Evolutionary conservation across 352 stramenopile species (phyloP).

Genomic region (Pythium oligandrum): DNA sequence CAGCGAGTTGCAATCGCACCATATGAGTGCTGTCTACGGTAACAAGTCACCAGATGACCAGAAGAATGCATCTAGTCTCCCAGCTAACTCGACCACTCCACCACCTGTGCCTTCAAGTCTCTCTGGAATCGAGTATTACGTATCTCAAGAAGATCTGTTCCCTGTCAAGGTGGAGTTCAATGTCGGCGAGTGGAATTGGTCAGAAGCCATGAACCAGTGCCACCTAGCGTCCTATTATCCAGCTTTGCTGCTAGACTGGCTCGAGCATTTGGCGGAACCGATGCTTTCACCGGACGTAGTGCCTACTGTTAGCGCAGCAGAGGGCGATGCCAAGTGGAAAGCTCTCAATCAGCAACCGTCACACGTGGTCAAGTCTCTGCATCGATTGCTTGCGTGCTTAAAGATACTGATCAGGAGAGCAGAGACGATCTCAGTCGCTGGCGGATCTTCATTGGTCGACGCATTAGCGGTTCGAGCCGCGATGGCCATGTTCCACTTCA

Average conservation of each 20-base stretch:
- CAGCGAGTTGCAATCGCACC: slow-evolving; percentile 9
- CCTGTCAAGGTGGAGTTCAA: slow-evolving; percentile 76
- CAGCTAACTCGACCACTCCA: slow-evolving; percentile 6
- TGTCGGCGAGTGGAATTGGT: slow-evolving; percentile 66
- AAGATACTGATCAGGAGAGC: slow-evolving; percentile 29
- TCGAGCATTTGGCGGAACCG: slow-evolving; percentile 66
- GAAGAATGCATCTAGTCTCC: not conserved
- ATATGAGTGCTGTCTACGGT: slow-evolving; percentile 11
- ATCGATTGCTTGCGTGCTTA: slow-evolving; percentile 52
- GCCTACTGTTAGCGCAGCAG: slow-evolving; percentile 13
- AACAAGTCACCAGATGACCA: not conserved
- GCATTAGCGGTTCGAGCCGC: slow-evolving; percentile 43
- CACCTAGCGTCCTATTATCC: slow-evolving; percentile 17
- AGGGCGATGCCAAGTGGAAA: slow-evolving; percentile 24
- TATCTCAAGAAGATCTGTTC: slow-evolving; percentile 44
- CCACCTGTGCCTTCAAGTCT: slow-evolving; percentile 22
- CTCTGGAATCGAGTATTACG: slow-evolving; percentile 5
- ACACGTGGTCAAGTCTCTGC: slow-evolving; percentile 46
- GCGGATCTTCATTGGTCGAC: slow-evolving; percentile 19
- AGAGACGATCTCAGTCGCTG: not conserved
- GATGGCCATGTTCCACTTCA: slow-evolving; percentile 67
- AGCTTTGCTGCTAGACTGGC: slow-evolving; percentile 72
- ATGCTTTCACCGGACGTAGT: slow-evolving; percentile 33
- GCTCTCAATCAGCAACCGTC: slow-evolving; percentile 52
- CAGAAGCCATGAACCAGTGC: slow-evolving; percentile 27